Base-by-base conservation (phyloP, 2,329 filamentous ascomycete species). In the Camptophora hylomeconis region DNA sequence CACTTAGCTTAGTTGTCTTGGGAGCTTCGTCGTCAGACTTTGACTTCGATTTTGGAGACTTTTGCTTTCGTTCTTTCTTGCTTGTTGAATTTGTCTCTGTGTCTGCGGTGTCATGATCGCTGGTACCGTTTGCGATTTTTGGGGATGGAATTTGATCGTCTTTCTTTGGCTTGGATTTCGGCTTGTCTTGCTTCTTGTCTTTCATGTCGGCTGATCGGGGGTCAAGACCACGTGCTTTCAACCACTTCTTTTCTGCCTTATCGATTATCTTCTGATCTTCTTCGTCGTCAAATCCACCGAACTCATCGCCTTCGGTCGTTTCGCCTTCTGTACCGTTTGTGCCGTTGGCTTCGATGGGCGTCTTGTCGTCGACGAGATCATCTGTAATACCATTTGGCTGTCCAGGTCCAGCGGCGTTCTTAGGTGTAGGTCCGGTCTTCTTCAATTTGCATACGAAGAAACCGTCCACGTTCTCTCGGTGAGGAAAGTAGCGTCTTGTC, bases 381-480 rank as follows among this genome's bases (percentile, higher is more conserved):
- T 40, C 47, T 17, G 39, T 44, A 3, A 45, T 45, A 20, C 45
- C 47, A 13, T 36, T 37, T n/a, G 12, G 18, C 24, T 36, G 30
- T 7, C 39, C 28, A 13, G 45, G 24, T 7, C 39, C 27, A 13
- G 46, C 25, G 7, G 21, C 28, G 11, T 29, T 36, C 16, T 41
- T 31, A 19, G 80, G 76, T 21, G 80, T 81, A 3, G 82, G 79
- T 0, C 74, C 87, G 10, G 72, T 72, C 68, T 98, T 98, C 58
- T 92, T 86, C 60, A 98, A 80, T 58, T 98, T 98, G 48, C 84
- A 82, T 37, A 98, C 89, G 53, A 84, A 98, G 74, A 98, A 98
- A 40, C 89, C 89, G 53, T 95, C 89, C 18, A 98, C 84, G 59
- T 94, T 93, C 63, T 89, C 83, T 12, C 79, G 71, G 53, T 93